Base-by-base conservation (phyloP, 306 rosid genomes). In the Vigna hirtella region DNA sequence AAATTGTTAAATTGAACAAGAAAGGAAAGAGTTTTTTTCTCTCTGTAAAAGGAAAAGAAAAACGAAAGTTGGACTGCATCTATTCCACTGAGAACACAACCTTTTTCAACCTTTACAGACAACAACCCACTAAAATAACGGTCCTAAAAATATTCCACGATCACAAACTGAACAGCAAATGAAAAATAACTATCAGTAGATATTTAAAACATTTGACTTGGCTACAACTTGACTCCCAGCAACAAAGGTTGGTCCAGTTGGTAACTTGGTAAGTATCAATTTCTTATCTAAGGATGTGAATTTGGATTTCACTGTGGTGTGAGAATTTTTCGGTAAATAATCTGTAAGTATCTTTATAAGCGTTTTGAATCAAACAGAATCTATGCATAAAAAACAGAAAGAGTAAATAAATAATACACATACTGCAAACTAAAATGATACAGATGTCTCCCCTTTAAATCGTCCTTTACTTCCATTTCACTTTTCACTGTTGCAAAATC, bases 401-500 rank as follows among this genome's bases (percentile, higher is more conserved):
- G 14, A 30, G 18, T 20, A 20, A 15, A n/a, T 22, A 18, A 28
- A 28, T 13, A 28, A 34, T 36, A 14, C 2, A 1, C 48, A 16
- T 16, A 49, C 48, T n/a, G 69, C 69, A 34, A 28, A 63, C 26
- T 1, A 18, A 67, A 66, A 61, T 2, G 73, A 68, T 65, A 70
- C 66, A 36, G 13, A 77, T 49, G 66, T 38, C 66, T 45, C 59
- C 63, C 71, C 66, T 77, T 47, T 40, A 8, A 50, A 59, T 78
- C 32, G 10, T 57, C 85, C 57, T 70, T 53, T 66, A 34, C 81
- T 58, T 70, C 69, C 57, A 66, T 49, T 63, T 78, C 51, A 20
- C 50, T 70, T 78, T 12, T 15, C 75, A 52, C 47, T 69, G 53
- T 63, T 28, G 59, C 32, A 68, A 20, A 56, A 72, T 32, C 63